phyloP scores from a whole-genome alignment of 352 stramenopile genomes.

The Globisporangium sylvaticum region DNA sequence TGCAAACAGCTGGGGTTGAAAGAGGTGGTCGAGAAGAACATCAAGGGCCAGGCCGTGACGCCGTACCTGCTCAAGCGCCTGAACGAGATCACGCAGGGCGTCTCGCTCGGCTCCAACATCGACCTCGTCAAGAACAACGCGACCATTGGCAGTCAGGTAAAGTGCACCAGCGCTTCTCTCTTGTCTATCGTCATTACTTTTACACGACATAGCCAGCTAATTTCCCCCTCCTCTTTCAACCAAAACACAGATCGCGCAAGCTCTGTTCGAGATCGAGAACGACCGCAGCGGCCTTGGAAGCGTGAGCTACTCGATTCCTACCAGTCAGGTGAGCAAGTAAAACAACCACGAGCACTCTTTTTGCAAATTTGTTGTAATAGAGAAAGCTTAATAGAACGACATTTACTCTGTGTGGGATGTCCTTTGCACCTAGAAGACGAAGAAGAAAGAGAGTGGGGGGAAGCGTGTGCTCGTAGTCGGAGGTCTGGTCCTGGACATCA shows the following conservation, averaged over 20 bases:
- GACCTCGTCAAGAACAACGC: conserved; percentile 97
- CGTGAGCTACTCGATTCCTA: conserved; percentile 38
- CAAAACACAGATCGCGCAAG: conserved; percentile 44
- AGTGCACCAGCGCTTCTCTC: background rate
- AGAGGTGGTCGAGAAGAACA: conserved; percentile 78
- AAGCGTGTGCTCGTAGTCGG: conserved; percentile 81
- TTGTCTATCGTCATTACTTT: background rate
- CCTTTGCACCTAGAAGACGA: background rate
- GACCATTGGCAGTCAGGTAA: conserved; percentile 90
- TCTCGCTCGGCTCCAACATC: conserved; percentile 94
- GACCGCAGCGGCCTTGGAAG: conserved; percentile 15
- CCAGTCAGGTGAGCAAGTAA: conserved; percentile 43
- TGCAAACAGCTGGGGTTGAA: conserved; percentile 54
- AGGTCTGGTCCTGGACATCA: conserved; percentile 85
- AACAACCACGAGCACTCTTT: background rate
- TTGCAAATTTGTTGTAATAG: background rate
- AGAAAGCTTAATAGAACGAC: background rate
- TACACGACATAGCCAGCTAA: too few relatives aligned
- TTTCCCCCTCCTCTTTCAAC: too few relatives aligned
- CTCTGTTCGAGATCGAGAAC: conserved; percentile 60
- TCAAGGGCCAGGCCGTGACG: conserved; percentile 94
- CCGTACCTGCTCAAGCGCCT: conserved; percentile 88
- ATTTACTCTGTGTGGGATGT: background rate
- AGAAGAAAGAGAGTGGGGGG: background rate
- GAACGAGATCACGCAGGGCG: conserved; percentile 93